Conservation (phyloP, 2,329 filamentous ascomycete genomes). For the Xylaria sp. region DNA sequence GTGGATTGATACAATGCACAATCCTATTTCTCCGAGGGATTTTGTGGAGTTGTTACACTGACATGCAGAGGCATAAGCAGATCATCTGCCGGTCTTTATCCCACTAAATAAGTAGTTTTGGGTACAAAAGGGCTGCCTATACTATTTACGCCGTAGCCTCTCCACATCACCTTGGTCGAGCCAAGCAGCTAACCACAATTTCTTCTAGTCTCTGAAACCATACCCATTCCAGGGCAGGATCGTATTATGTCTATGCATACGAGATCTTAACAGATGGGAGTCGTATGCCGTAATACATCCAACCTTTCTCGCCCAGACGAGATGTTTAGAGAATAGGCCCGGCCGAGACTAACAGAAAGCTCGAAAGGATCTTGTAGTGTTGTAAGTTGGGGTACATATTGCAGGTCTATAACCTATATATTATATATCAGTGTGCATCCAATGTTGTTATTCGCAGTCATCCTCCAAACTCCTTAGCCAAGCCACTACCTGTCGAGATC, state of each 20-base stretch:
- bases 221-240: neutral
- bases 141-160: conserved; percentile 13
- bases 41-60: conserved; percentile 20
- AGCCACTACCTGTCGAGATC: neutral
- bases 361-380: neutral
- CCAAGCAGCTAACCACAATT: conserved; percentile 12
- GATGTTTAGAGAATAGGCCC: neutral
- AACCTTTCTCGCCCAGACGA: neutral
- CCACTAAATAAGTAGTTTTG: conserved; percentile 11
- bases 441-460: neutral
- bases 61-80: conserved; percentile 5
- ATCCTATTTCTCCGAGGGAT: conserved; percentile 19
- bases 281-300: conserved; percentile 1
- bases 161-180: conserved; percentile 12
- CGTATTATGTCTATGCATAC: neutral
- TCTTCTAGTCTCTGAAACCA: conserved; percentile 18
- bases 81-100: conserved; percentile 16
- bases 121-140: conserved; percentile 2
- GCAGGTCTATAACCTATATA: neutral
- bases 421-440: neutral
- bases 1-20: neutral
- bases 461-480: conserved; percentile 9
- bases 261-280: neutral
- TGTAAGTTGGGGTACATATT: neutral
- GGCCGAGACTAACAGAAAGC: neutral